Evolutionary conservation across 306 rosid species (phyloP).

Genomic region (Prosopis cineraria): DNA sequence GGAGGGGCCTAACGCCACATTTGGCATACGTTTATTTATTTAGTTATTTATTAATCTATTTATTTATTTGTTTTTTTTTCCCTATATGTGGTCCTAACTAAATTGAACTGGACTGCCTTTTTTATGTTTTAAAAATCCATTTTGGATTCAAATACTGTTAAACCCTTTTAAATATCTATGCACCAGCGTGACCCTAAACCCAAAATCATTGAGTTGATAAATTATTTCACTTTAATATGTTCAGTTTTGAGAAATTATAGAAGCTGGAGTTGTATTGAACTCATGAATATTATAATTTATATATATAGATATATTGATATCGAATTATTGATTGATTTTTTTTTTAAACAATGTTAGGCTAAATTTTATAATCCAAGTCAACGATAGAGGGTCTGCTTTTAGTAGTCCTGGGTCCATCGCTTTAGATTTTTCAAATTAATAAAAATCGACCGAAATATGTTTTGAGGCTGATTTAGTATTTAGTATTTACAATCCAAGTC

Average conservation of each 20-base stretch:
- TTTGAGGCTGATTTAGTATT: neutral
- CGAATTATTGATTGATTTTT: too few species aligned
- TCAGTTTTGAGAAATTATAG: neutral
- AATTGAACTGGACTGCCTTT: neutral
- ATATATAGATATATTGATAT: too few species aligned
- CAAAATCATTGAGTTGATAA: neutral
- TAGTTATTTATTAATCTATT: too few species aligned
- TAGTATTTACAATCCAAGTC: neutral
- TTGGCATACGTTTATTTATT: neutral
- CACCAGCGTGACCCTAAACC: neutral
- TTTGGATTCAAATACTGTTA: neutral
- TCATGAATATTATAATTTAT: too few species aligned
- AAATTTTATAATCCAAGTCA: neutral
- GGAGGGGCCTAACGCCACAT: constrained; percentile 3
- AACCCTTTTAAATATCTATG: neutral
- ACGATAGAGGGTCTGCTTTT: neutral
- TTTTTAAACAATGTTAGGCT: neutral
- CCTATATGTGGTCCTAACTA: neutral
- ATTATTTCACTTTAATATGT: neutral
- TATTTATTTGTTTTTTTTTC: neutral
- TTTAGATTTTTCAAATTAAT: neutral
- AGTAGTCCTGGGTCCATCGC: neutral
- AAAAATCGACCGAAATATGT: neutral
- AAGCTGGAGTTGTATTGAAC: neutral
- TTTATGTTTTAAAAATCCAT: neutral